These are phyloP conservation scores for Agastache rugosa DNA, from an alignment of 257 asterid genomes.

Conservation along the genomic window DNA sequence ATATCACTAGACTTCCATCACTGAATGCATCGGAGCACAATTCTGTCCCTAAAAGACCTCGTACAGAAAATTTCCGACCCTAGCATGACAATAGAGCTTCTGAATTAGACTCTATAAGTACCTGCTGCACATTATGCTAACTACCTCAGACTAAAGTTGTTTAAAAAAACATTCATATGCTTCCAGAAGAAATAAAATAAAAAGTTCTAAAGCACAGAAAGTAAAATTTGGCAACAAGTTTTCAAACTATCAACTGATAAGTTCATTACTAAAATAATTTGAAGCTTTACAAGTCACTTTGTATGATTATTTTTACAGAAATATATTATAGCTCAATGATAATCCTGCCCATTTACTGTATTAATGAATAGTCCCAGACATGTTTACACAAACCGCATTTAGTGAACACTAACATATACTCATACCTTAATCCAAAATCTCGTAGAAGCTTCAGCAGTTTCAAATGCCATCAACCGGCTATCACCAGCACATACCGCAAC, in stretches of 20 bases:
- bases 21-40: slow-evolving; percentile 60
- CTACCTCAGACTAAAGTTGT: slow-evolving; percentile 21
- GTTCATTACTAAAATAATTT: neutral
- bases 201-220: neutral
- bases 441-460: slow-evolving; percentile 65
- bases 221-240: slow-evolving; percentile 3
- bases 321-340: neutral
- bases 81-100: slow-evolving; percentile 36
- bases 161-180: neutral
- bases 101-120: slow-evolving; percentile 27
- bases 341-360: slow-evolving; percentile 2
- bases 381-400: slow-evolving; percentile 20
- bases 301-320: slow-evolving; percentile 2
- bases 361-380: slow-evolving; percentile 22
- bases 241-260: neutral
- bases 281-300: neutral
- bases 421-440: slow-evolving; percentile 97
- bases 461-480: slow-evolving; percentile 86
- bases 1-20: slow-evolving; percentile 88
- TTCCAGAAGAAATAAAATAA: neutral
- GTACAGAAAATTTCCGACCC: slow-evolving; percentile 92
- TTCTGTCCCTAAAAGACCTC: slow-evolving; percentile 91
- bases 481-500: slow-evolving; percentile 94
- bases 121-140: slow-evolving; percentile 9
- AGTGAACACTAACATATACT: slow-evolving; percentile 28